Evolutionary conservation across 1,139 yeast genomes (phyloP).

Genomic region (Yamadazyma membranifaciens): DNA sequence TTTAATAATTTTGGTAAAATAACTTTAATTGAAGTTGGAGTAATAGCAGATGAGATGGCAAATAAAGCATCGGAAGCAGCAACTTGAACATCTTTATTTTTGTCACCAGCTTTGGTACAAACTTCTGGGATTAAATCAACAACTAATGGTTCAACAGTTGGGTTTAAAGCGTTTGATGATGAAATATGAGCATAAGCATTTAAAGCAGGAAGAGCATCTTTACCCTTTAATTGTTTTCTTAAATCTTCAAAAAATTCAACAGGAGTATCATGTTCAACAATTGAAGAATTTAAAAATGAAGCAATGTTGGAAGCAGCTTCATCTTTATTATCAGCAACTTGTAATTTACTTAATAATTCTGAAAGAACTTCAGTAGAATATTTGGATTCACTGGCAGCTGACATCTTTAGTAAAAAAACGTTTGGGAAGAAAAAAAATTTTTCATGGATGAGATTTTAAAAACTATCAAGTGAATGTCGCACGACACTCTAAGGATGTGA

Average conservation of each 20-base stretch:
- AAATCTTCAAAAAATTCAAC: slow-evolving; percentile 79
- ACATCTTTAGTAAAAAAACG: slow-evolving; percentile 28
- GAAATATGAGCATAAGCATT: slow-evolving; percentile 85
- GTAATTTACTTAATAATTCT: slow-evolving; percentile 89
- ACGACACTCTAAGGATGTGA: slow-evolving; percentile 2
- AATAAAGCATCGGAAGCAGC: slow-evolving; percentile 71
- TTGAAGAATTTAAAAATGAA: slow-evolving; percentile 92
- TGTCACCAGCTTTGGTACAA: slow-evolving; percentile 85
- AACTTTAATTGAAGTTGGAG: slow-evolving; percentile 93
- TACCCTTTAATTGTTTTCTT: slow-evolving; percentile 68
- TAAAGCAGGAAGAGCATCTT: slow-evolving; percentile 76
- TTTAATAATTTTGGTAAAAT: slow-evolving; percentile 77
- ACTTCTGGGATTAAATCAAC: slow-evolving; percentile 72
- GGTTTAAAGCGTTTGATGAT: slow-evolving; percentile 72
- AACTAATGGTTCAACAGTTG: slow-evolving; percentile 93
- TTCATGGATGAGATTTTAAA: slow-evolving; percentile 2
- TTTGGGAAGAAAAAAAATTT: slow-evolving; percentile 4
- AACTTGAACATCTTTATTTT: slow-evolving; percentile 70
- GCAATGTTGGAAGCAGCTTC: slow-evolving; percentile 90
- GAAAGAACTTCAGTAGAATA: slow-evolving; percentile 80
- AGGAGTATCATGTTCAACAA: slow-evolving; percentile 98
- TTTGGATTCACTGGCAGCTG: slow-evolving; percentile 64
- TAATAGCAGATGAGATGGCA: slow-evolving; percentile 75
- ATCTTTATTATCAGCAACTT: slow-evolving; percentile 88
- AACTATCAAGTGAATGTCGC: background rate